Evolutionary conservation across 2,329 filamentous ascomycete species (phyloP).

Genomic region (Chaetomium globosum): DNA sequence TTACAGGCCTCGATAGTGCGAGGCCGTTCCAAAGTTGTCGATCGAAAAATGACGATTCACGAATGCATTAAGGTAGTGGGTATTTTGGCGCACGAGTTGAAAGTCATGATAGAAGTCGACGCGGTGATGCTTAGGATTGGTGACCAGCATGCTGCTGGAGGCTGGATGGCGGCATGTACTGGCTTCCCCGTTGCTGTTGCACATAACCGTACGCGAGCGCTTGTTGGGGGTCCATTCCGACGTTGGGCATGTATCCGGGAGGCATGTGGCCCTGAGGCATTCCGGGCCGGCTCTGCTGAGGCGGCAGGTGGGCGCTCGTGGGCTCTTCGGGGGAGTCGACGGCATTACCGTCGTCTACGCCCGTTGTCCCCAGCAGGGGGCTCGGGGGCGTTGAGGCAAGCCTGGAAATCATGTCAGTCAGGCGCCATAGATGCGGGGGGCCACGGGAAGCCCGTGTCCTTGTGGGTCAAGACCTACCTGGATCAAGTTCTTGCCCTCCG

Average conservation of each 20-base stretch:
- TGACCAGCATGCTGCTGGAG: slow-evolving; percentile 84
- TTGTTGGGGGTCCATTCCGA: slow-evolving; percentile 74
- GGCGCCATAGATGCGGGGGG: neutral
- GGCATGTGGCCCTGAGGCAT: slow-evolving; percentile 70
- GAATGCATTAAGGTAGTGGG: slow-evolving; percentile 60
- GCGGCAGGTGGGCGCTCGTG: slow-evolving; percentile 72
- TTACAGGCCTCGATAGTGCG: slow-evolving; percentile 47
- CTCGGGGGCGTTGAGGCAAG: slow-evolving; percentile 94
- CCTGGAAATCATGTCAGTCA: slow-evolving; percentile 56
- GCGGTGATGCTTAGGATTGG: slow-evolving; percentile 61
- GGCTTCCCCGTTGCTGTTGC: slow-evolving; percentile 70
- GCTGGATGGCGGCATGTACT: slow-evolving; percentile 79
- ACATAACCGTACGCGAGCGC: slow-evolving; percentile 84
- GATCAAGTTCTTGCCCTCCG: slow-evolving; percentile 98
- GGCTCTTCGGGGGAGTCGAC: slow-evolving; percentile 93
- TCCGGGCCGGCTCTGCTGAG: slow-evolving; percentile 63
- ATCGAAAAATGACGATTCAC: slow-evolving; percentile 45
- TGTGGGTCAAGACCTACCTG: slow-evolving; percentile 68
- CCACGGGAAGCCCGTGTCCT: neutral
- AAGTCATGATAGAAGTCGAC: slow-evolving; percentile 38
- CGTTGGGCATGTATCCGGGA: slow-evolving; percentile 62
- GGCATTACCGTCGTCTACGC: slow-evolving; percentile 72
- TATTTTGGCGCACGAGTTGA: slow-evolving; percentile 53
- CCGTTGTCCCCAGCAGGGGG: slow-evolving; percentile 81
- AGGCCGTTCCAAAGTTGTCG: slow-evolving; percentile 41